Conservation (phyloP, 768 basidiomycete genomes). For the Lentinula edodes region DNA sequence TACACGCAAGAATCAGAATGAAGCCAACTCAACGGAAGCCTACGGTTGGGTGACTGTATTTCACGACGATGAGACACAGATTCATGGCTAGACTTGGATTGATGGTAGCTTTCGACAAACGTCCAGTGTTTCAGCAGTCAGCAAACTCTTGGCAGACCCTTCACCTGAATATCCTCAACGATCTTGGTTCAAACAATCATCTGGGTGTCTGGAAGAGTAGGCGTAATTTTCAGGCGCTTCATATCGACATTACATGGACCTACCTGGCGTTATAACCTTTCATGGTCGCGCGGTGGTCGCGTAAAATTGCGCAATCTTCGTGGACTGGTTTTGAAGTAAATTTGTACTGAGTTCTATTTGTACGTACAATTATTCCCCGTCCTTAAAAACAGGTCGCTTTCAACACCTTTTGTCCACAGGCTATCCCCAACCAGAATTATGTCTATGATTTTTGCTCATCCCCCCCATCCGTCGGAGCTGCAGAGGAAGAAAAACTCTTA, state of each 20-base stretch:
- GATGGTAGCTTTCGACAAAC: too few relatives aligned
- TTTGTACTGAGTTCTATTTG: background rate
- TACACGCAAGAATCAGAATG: too few relatives aligned
- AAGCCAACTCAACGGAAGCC: background rate
- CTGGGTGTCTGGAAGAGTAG: background rate
- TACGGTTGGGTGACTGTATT: background rate
- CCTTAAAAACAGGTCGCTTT: background rate
- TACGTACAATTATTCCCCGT: background rate
- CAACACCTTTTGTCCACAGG: background rate
- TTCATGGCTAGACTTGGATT: too few relatives aligned
- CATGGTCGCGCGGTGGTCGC: background rate
- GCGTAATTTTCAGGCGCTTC: background rate
- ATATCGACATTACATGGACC: background rate
- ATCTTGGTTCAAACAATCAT: too few relatives aligned
- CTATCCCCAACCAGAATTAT: background rate
- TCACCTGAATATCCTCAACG: too few relatives aligned
- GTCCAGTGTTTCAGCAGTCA: too few relatives aligned
- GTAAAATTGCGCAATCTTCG: slow-evolving; percentile 5
- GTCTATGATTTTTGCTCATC: slow-evolving; percentile 19
- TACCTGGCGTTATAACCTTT: background rate
- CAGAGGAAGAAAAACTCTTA: background rate
- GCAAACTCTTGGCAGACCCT: too few relatives aligned
- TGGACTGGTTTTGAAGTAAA: background rate
- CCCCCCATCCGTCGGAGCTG: slow-evolving; percentile 23
- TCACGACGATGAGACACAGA: too few relatives aligned